Conservation (phyloP, 2,329 filamentous ascomycete genomes). For the Ascochyta koolunga region DNA sequence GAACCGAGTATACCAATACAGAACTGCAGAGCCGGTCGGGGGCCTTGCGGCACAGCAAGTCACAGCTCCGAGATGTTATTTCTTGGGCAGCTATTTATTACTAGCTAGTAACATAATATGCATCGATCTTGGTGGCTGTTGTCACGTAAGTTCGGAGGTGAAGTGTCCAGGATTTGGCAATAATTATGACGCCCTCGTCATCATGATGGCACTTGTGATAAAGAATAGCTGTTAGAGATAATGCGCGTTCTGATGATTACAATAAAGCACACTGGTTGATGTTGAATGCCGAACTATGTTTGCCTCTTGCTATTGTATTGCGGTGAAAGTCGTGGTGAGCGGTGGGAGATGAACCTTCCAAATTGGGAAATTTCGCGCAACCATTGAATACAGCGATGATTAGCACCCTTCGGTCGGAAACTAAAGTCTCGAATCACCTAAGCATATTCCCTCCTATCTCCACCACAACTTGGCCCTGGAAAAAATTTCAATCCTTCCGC, state of each 20-base stretch:
- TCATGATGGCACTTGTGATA: neutral
- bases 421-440: neutral
- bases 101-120: neutral
- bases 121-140: neutral
- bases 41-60: neutral
- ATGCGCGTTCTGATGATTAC: neutral
- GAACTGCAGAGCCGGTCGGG: neutral
- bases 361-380: neutral
- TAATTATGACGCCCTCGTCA: neutral
- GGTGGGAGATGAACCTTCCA: neutral
- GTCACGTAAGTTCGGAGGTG: neutral
- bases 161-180: neutral
- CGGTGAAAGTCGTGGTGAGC: neutral
- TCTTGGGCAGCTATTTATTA: neutral
- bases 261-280: neutral
- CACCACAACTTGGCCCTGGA: neutral
- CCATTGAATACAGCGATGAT: neutral
- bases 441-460: too few species aligned
- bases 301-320: neutral
- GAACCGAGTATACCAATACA: slow-evolving; percentile 4
- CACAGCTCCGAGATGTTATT: neutral
- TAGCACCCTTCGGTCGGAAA: neutral
- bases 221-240: neutral
- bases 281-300: neutral
- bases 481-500: neutral